These are phyloP conservation scores for Blastocystis sp. DNA, from an alignment of 352 stramenopile species.

Conservation along the genomic window DNA sequence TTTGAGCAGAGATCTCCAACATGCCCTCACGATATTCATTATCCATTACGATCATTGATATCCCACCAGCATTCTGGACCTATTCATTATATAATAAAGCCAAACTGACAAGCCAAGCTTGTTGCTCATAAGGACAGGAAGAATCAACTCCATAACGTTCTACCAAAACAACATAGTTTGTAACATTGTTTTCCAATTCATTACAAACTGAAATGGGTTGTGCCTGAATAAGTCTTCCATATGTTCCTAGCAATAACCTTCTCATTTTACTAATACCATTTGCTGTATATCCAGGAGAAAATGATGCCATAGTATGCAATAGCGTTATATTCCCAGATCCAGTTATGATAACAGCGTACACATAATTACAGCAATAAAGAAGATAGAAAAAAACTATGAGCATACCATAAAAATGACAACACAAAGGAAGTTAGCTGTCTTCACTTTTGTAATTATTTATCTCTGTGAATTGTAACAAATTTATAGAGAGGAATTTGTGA, in stretches of 20 bases:
- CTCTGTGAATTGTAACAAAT: neutral
- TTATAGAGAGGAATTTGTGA: neutral
- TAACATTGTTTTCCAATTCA: neutral
- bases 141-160: neutral
- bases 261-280: neutral
- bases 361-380: neutral
- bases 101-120: neutral
- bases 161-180: neutral
- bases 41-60: slow-evolving; percentile 18
- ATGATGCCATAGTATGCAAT: neutral
- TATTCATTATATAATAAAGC: neutral
- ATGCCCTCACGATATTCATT: slow-evolving; percentile 1
- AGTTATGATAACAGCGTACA: neutral
- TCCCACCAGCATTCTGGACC: neutral
- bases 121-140: slow-evolving; percentile 28
- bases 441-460: neutral
- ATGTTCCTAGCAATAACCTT: slow-evolving; percentile 1
- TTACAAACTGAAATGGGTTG: slow-evolving; percentile 13
- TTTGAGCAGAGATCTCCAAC: neutral
- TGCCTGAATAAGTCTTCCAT: neutral
- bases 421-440: neutral
- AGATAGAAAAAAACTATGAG: neutral
- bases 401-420: neutral
- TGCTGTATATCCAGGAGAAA: neutral
- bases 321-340: neutral